Evolutionary conservation across 345 rosid species (phyloP), one percentile per base, ranked within the genome.

Genomic region (Citrus reticulata): DNA sequence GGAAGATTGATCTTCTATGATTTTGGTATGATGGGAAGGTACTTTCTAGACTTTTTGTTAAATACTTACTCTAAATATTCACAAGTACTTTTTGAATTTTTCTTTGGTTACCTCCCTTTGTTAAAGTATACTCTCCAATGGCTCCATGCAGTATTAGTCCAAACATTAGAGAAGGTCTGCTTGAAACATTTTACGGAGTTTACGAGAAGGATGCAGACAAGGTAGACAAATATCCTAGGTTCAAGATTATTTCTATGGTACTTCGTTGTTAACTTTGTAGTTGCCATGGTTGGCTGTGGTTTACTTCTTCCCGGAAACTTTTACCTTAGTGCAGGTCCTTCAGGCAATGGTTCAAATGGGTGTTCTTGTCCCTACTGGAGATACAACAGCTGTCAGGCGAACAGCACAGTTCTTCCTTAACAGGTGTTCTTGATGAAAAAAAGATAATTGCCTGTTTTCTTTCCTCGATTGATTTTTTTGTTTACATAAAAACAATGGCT

Each of bases 11-110:
- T 96, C 82, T 92, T 96, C 86, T 96, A 96, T 80, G 99, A 96
- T 83, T 96, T 96, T 81, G 99, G 99, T 77, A 96, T 96, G 99
- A 93, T 96, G 99, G 99, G 99, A 84, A 93, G 99, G 99, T 96
- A 89, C 57, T 78, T 70, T 83, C 66, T 75, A 61, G 30, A 58
- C 76, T 59, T 42, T 24, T 30, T 78, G 7, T 46, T 68, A 75
- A 68, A 74, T 76, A 13, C 42, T 68, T 76, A 25, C 24, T 16
- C 30, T 13, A 27, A 39, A 40, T 51, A 29, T 73, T 66, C 7
- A 22, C 7, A 64, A 37, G 37, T 61, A 37, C 20, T 61, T 78
- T 77, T 42, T 30, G 70, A 59, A 79, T 27, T 66, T 75, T 25
- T 37, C 9, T 73, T 24, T 81, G 34, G 24, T 80, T 42, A 76